Base-by-base conservation (phyloP, 2,329 filamentous ascomycete species). In the Penicillium sp. region DNA sequence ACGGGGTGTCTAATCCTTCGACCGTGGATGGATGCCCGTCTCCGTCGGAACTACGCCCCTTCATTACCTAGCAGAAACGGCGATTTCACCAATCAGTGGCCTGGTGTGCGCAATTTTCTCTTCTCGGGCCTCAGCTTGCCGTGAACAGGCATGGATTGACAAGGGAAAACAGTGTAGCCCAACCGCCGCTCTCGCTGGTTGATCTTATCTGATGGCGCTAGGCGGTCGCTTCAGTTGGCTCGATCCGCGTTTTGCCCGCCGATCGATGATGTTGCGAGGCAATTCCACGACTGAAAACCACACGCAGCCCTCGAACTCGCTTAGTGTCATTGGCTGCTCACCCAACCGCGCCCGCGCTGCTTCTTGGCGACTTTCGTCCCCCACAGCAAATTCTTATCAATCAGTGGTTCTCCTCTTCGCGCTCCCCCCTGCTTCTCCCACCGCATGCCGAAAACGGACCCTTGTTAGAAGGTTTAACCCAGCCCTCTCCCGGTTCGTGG, bases 181-280 rank as follows among this genome's bases (percentile, higher is more conserved):
- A 39, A 27, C 9, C 16, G 33, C 45, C 43, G 43, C 38, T 44
- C 38, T 52, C 48, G 43, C n/a, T n/a, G n/a, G n/a, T 42, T 45
- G 48, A 56, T 56, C 53, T 56, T 56, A 56, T 56, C 53, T 47
- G 53, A 56, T 56, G 41, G 51, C 44, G 44, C 53, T 50, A 54
- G 41, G 11, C 33, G 15, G 26, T 32, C 28, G 16, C 36, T 34
- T 16, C 13, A 31, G 46, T 26, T 31, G 48, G 31, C 21, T 4
- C 14, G 40, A 46, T 41, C 45, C 47, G 49, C 37, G 28, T 35
- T 43, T 34, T 28, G 18, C n/a, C 26, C 13, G 36, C 36, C 21
- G 15, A 28, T 47, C 45, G 26, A 43, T 45, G 41, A 47, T 45
- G 36, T 27, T 27, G 29, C 32, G 19, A 41, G 37, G 34, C 19